Evolutionary conservation across 2,329 filamentous ascomycete species (phyloP).

Genomic region (Fusarium subtropicale): DNA sequence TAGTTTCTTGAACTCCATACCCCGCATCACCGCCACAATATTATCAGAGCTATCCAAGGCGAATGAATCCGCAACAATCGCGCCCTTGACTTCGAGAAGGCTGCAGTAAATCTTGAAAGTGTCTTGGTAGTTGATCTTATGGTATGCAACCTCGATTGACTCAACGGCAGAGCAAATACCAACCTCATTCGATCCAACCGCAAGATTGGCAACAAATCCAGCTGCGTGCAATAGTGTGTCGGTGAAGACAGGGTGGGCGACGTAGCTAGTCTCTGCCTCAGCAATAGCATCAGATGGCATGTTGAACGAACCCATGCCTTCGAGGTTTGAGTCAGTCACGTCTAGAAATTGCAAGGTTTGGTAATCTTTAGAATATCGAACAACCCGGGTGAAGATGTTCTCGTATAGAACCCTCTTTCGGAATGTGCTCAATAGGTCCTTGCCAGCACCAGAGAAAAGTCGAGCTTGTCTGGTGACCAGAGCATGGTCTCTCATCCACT

Average conservation of each 20-base stretch:
- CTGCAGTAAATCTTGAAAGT: conserved; percentile 3
- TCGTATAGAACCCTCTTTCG: neutral
- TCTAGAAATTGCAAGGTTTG: neutral
- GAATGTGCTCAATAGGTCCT: neutral
- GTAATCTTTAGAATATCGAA: neutral
- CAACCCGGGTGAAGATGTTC: neutral
- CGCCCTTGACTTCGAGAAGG: conserved; percentile 4
- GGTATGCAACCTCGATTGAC: neutral
- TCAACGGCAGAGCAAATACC: conserved; percentile 4
- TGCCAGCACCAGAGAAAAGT: neutral
- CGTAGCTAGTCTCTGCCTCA: neutral
- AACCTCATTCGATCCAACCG: neutral
- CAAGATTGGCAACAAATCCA: conserved; percentile 3
- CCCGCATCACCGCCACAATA: neutral
- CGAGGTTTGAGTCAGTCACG: conserved; percentile 7
- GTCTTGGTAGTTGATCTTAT: neutral
- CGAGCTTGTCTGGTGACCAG: neutral
- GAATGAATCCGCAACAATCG: neutral
- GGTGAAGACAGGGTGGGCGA: neutral
- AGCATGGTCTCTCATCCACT: conserved; percentile 1
- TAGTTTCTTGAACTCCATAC: conserved; percentile 9
- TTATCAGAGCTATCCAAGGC: neutral
- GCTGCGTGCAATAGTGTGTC: conserved; percentile 9
- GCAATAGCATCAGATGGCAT: neutral
- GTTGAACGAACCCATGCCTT: conserved; percentile 1